Base-by-base conservation (phyloP, 148 eudicot species). In the Rhododendron mucronatum region DNA sequence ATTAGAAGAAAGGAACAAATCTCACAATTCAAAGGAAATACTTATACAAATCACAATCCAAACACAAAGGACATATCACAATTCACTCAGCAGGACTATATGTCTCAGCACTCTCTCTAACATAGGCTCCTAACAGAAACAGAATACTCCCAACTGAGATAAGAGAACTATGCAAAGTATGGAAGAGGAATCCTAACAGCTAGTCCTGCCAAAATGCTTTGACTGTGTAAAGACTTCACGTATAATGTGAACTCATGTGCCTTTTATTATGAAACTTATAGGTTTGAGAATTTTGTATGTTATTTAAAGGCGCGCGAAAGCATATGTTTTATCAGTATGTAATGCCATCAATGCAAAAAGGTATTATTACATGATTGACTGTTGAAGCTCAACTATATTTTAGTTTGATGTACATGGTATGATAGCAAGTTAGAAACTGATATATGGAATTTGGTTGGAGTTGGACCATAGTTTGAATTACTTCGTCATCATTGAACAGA, bases 401-500 rank as follows among this genome's bases (percentile, higher is more conserved):
- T 45, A 61, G 50, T 83, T 83, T 67, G 28, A 47, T 20, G 85
- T 41, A 18, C 9, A 51, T 69, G 57, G n/a, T 44, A 44, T 41
- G 33, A 5, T 28, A 50, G 82, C 8, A 80, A 30, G 82, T 26
- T 80, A 51, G 76, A 71, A 28, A 28, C 16, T 71, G 7, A 30
- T 71, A 15, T 47, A 16, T 15, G 63, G 28, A 51, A 80, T 51
- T 48, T 80, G 39, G 82, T 48, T 80, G 37, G 82, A 28, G 8
- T 80, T 80, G 39, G 82, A 80, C n/a, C 44, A 6, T 81, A 55
- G 26, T 53, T 81, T 55, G 69, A 35, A 81, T 55, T 81, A 14
- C 18, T 39, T 45, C 9, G 1, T 67, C 20, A 78, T 78, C 76
- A 23, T 78, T 78, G 81, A n/a, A 47, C 35, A n/a, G 14, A 30